phyloP scores from a whole-genome alignment of 805 yeast genomes.

The Saccharomycopsis sp. region DNA sequence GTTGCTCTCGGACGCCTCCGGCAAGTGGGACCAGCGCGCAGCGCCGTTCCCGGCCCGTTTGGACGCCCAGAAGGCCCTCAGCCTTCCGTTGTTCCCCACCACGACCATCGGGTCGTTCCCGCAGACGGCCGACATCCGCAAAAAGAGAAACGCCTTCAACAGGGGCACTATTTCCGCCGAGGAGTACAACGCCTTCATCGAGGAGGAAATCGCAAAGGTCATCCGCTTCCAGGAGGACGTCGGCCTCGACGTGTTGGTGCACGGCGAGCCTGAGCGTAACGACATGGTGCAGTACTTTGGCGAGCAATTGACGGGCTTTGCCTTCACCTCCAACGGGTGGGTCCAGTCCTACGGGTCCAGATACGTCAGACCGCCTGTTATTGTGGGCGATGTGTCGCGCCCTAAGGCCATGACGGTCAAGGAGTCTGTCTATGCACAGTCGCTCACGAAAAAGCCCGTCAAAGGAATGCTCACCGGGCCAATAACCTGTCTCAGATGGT shows the following conservation, averaged over 20 bases:
- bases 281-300: constrained; percentile 99
- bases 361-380: constrained; percentile 98
- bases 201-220: constrained; percentile 91
- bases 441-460: constrained; percentile 90
- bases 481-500: constrained; percentile 99
- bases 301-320: constrained; percentile 97
- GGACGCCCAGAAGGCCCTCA: constrained; percentile 79
- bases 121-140: constrained; percentile 98
- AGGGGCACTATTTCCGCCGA: constrained; percentile 95
- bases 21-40: constrained; percentile 73
- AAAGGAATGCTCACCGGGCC: constrained; percentile 99
- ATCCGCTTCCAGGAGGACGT: constrained; percentile 99
- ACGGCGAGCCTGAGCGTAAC: constrained; percentile 99
- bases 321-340: constrained; percentile 99
- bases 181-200: constrained; percentile 93
- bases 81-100: constrained; percentile 98
- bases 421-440: constrained; percentile 99
- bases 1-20: constrained; percentile 49
- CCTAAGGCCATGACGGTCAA: constrained; percentile 98
- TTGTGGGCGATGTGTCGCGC: constrained; percentile 98
- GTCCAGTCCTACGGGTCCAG: constrained; percentile 99
- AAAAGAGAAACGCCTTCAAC: constrained; percentile 95
- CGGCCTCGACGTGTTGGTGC: constrained; percentile 96
- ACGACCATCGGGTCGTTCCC: constrained; percentile 99
- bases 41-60: constrained; percentile 83